A percentile compares a stretch with the other conserved stretches of the same genome.
Conservation (phyloP, 2,329 filamentous ascomycete genomes). For the Trichoderma simmonsii region DNA sequence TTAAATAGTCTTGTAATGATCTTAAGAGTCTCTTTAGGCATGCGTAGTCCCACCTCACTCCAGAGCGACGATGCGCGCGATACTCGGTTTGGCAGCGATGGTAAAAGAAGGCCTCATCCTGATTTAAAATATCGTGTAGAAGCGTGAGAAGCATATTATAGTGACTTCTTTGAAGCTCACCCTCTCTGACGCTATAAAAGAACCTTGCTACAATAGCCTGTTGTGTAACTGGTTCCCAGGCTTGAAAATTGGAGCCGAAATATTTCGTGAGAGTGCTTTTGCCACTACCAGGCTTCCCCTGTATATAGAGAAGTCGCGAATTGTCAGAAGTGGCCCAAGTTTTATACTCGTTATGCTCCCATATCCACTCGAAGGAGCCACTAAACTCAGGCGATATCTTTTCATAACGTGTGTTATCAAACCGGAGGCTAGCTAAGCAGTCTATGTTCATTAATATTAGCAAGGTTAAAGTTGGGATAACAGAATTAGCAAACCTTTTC, state of each 20-base stretch:
- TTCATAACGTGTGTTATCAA: neutral
- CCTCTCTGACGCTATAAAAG: neutral
- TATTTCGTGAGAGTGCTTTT: neutral
- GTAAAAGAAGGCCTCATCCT: neutral
- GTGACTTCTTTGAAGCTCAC: neutral
- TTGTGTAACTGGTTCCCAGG: neutral
- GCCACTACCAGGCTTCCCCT: neutral
- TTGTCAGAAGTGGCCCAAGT: neutral
- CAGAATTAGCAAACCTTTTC: neutral
- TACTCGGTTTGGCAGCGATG: neutral
- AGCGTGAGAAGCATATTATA: neutral
- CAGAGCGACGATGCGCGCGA: neutral
- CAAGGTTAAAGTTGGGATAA: rapidly evolving
- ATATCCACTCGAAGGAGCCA: neutral
- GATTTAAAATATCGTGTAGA: neutral
- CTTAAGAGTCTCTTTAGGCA: neutral
- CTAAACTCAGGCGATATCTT: neutral
- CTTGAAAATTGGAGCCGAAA: neutral
- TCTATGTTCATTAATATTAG: neutral
- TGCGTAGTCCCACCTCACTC: neutral
- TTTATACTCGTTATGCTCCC: neutral
- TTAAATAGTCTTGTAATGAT: neutral
- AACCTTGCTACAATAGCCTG: neutral
- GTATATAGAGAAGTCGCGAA: neutral
- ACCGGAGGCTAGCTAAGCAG: neutral